Percentiles rank a stretch among this genome's conserved stretches.
Evolutionary conservation across 2,329 filamentous ascomycete genomes (phyloP).

Genomic region (Penicillium sp.): DNA sequence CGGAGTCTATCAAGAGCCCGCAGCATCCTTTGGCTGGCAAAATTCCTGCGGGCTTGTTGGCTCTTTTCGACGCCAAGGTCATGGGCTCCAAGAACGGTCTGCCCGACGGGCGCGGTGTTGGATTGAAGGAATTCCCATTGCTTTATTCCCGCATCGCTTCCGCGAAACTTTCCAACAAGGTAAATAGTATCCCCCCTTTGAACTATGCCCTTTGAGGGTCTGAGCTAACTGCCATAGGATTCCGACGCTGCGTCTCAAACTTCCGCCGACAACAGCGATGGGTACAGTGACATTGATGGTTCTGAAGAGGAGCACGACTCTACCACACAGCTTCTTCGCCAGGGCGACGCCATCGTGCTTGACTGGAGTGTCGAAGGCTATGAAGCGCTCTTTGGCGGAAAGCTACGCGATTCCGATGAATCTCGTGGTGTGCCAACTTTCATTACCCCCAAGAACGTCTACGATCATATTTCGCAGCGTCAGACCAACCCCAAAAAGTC

Average conservation of each 20-base stretch:
- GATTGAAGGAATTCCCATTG: slow-evolving; percentile 58
- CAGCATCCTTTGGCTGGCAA: slow-evolving; percentile 50
- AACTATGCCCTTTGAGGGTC: neutral
- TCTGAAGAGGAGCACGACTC: slow-evolving; percentile 13
- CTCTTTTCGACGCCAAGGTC: slow-evolving; percentile 76
- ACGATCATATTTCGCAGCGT: slow-evolving; percentile 60
- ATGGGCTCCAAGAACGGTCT: slow-evolving; percentile 61
- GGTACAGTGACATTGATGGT: slow-evolving; percentile 35
- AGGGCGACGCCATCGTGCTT: slow-evolving; percentile 82
- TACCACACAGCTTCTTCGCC: slow-evolving; percentile 63
- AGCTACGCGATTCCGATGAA: slow-evolving; percentile 46
- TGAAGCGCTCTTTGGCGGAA: slow-evolving; percentile 65
- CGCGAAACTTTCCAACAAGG: slow-evolving; percentile 22
- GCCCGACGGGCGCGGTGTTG: slow-evolving; percentile 69
- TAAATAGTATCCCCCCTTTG: neutral
- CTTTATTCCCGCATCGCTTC: slow-evolving; percentile 50
- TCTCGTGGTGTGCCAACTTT: slow-evolving; percentile 64
- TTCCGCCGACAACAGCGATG: slow-evolving; percentile 26
- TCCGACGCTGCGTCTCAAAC: slow-evolving; percentile 5
- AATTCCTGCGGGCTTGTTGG: slow-evolving; percentile 65
- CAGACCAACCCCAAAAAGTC: slow-evolving; percentile 60
- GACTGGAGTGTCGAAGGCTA: slow-evolving; percentile 78
- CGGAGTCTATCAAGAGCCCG: slow-evolving; percentile 45
- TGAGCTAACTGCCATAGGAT: neutral
- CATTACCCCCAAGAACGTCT: slow-evolving; percentile 53